Percentiles rank a stretch among this genome's conserved stretches.
These are phyloP conservation scores for Gynandropsis gynandra DNA, from an alignment of 345 rosid genomes.

Conservation along the genomic window DNA sequence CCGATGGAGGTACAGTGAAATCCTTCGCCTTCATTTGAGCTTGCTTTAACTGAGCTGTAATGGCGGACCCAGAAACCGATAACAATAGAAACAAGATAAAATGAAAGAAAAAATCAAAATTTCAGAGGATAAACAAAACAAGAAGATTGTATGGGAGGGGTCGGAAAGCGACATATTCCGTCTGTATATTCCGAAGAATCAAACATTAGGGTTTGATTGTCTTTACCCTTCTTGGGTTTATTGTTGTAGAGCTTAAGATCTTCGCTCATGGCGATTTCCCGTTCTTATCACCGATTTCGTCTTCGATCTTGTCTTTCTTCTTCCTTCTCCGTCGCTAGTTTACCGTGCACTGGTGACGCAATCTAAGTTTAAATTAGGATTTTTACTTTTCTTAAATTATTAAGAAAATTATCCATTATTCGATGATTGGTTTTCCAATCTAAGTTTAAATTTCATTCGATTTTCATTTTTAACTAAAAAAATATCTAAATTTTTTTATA, in stretches of 20 bases:
- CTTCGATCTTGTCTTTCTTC: neutral
- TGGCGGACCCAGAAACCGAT: constrained; percentile 19
- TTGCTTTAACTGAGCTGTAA: constrained; percentile 51
- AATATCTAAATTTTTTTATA: no score
- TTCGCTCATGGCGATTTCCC: constrained; percentile 43
- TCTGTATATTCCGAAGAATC: neutral
- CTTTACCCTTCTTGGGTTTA: constrained; percentile 58
- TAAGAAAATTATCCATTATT: no score
- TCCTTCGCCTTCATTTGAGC: constrained; percentile 36
- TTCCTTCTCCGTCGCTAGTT: no score
- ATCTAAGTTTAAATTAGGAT: no score
- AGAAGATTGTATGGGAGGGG: constrained; percentile 22
- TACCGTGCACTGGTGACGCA: no score
- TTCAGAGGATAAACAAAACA: constrained; percentile 2
- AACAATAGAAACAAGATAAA: constrained; percentile 19
- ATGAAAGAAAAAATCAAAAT: constrained; percentile 7
- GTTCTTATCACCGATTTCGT: neutral
- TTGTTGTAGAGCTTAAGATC: constrained; percentile 63
- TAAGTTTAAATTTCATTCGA: no score
- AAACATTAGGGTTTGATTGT: neutral
- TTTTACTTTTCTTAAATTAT: no score
- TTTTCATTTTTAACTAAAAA: no score
- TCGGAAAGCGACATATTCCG: constrained; percentile 13
- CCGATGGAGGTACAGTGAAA: constrained; percentile 23
- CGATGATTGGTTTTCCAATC: no score